A percentile compares a stretch with the other conserved stretches of the same genome.
These are phyloP conservation scores for Camptophora hylomeconis DNA, from an alignment of 2,329 filamentous ascomycete species.

Conservation along the genomic window DNA sequence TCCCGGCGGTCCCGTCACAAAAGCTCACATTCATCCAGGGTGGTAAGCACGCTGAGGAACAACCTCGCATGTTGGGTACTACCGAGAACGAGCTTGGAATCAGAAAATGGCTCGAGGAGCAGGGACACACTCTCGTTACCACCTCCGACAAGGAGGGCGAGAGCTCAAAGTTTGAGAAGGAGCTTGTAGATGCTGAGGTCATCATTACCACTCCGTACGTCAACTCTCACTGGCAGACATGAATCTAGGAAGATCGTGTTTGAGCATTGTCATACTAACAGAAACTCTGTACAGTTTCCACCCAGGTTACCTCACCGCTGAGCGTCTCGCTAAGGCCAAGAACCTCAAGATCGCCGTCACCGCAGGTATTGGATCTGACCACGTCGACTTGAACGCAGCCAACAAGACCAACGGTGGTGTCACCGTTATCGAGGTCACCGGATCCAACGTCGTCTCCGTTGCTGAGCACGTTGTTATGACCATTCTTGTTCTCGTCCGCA, in stretches of 20 bases:
- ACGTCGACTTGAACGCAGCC: constrained; percentile 91
- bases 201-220: constrained; percentile 93
- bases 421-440: constrained; percentile 95
- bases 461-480: constrained; percentile 99
- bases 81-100: constrained; percentile 98
- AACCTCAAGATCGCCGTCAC: constrained; percentile 97
- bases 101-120: constrained; percentile 92
- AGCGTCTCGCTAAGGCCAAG: constrained; percentile 95
- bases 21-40: constrained; percentile 34
- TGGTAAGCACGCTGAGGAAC: constrained; percentile 73
- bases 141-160: constrained; percentile 96
- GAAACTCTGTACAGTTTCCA: constrained; percentile 82
- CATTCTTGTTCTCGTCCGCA: constrained; percentile 87
- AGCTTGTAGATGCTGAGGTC: constrained; percentile 91
- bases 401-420: constrained; percentile 97
- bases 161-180: constrained; percentile 84
- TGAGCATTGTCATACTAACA: too few relatives aligned
- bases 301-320: constrained; percentile 90
- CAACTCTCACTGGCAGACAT: constrained; percentile 6
- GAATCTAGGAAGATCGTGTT: too few relatives aligned
- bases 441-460: constrained; percentile 95
- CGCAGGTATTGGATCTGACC: constrained; percentile 94
- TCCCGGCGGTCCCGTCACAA: constrained; percentile 7
- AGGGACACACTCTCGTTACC: constrained; percentile 86
- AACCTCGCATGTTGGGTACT: constrained; percentile 80